phyloP scores from a whole-genome alignment of 2,329 filamentous ascomycete species.

The Fusarium verticillioides region DNA sequence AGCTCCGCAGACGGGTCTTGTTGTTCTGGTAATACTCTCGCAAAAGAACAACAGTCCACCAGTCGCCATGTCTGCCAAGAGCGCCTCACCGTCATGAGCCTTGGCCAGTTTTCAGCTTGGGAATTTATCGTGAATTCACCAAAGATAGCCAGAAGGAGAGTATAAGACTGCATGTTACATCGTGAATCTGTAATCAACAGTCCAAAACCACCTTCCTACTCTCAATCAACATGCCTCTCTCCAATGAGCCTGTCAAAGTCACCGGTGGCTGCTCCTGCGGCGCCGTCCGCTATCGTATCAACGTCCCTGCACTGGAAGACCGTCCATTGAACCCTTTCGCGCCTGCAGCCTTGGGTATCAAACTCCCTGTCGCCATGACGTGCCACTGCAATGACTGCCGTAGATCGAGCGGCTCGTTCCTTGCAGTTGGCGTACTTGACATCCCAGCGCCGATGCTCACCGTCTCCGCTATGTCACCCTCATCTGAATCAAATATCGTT shows the following conservation, averaged over 20 bases:
- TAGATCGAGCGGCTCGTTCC: background rate
- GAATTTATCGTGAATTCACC: background rate
- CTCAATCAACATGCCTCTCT: background rate
- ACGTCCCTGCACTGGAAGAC: background rate
- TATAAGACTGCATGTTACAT: accelerated
- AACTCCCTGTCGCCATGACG: background rate
- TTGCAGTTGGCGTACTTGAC: accelerated
- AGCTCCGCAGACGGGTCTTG: accelerated
- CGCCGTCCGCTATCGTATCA: background rate
- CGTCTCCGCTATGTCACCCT: background rate
- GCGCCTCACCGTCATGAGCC: background rate
- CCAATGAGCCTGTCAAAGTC: background rate
- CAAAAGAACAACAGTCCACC: background rate
- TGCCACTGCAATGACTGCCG: background rate
- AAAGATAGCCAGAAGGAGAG: accelerated
- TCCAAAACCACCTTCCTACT: background rate
- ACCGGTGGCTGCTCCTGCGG: background rate
- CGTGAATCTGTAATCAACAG: accelerated
- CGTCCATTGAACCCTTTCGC: background rate
- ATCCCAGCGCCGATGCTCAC: background rate
- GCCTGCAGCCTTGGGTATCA: accelerated
- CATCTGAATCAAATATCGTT: accelerated
- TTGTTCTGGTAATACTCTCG: background rate
- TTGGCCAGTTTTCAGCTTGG: background rate
- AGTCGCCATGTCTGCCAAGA: background rate